Evolutionary conservation across 305 asterid species (phyloP).

Genomic region (Fraxinus albicans): DNA sequence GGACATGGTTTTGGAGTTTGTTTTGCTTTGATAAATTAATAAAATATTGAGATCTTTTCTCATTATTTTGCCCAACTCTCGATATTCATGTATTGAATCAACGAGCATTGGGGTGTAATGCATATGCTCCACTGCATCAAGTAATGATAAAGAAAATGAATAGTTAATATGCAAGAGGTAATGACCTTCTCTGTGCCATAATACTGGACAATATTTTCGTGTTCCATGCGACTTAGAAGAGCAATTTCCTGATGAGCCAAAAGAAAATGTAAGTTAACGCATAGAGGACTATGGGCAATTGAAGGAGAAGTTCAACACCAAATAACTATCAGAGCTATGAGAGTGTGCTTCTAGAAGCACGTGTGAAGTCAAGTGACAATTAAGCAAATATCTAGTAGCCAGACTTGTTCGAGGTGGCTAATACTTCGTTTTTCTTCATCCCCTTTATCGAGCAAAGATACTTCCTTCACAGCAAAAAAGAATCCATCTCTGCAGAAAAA

Average conservation of each 20-base stretch:
- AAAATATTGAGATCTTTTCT: neutral
- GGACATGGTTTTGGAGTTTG: neutral
- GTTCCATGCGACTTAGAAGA: slow-evolving; percentile 80
- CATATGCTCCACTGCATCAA: neutral
- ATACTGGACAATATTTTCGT: slow-evolving; percentile 87
- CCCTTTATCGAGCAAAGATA: slow-evolving; percentile 88
- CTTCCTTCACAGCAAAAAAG: slow-evolving; percentile 91
- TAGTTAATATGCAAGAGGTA: slow-evolving; percentile 11
- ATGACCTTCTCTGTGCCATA: slow-evolving; percentile 81
- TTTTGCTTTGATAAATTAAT: neutral
- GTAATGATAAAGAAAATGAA: neutral
- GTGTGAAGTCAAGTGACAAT: slow-evolving; percentile 8
- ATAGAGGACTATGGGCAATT: neutral
- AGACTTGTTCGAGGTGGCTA: slow-evolving; percentile 84
- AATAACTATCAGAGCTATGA: neutral
- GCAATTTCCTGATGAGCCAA: slow-evolving; percentile 72
- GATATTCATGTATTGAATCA: neutral
- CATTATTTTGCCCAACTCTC: neutral
- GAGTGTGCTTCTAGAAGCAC: neutral
- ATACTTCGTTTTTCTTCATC: slow-evolving; percentile 68
- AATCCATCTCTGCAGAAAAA: slow-evolving; percentile 75
- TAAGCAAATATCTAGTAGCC: neutral
- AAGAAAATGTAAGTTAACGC: slow-evolving; percentile 17
- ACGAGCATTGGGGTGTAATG: neutral
- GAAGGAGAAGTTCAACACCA: neutral